Percentiles rank a stretch among this genome's conserved stretches.
These are phyloP conservation scores for Agastache rugosa DNA, from an alignment of 257 asterid genomes.

Conservation along the genomic window DNA sequence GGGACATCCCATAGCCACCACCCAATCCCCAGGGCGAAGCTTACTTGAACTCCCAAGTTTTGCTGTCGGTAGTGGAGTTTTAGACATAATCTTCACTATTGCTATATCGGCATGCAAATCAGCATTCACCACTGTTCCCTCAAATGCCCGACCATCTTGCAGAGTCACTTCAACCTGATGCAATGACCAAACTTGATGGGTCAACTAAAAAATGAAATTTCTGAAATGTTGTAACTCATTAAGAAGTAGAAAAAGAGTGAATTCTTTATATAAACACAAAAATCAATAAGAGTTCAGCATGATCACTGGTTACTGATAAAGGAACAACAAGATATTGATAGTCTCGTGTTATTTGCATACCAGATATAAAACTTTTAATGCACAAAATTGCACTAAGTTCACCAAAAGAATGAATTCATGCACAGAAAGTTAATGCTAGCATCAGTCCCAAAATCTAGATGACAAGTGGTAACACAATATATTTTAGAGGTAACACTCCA, in stretches of 20 bases:
- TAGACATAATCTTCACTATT: constrained; percentile 71
- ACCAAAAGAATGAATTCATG: constrained; percentile 6
- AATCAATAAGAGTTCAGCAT: neutral
- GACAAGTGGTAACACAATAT: neutral
- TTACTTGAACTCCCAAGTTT: constrained; percentile 76
- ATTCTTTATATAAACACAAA: neutral
- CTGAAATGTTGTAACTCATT: constrained; percentile 1
- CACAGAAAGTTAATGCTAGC: constrained; percentile 20
- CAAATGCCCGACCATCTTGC: constrained; percentile 93
- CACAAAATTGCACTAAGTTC: neutral
- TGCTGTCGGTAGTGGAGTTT: constrained; percentile 81
- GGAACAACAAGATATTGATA: neutral
- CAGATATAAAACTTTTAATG: neutral
- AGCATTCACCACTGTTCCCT: constrained; percentile 87
- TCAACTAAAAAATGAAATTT: neutral
- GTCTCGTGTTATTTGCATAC: constrained; percentile 1
- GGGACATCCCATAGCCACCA: constrained; percentile 93
- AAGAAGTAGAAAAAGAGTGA: neutral
- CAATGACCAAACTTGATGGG: constrained; percentile 23
- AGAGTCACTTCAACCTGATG: constrained; percentile 84
- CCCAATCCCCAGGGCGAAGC: constrained; percentile 99
- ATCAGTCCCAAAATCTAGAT: neutral
- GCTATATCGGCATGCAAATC: constrained; percentile 83
- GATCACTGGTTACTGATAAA: neutral
- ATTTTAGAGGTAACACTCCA: neutral